Base-by-base conservation (phyloP, 2,329 filamentous ascomycete genomes). In the Pseudocercospora cruenta region DNA sequence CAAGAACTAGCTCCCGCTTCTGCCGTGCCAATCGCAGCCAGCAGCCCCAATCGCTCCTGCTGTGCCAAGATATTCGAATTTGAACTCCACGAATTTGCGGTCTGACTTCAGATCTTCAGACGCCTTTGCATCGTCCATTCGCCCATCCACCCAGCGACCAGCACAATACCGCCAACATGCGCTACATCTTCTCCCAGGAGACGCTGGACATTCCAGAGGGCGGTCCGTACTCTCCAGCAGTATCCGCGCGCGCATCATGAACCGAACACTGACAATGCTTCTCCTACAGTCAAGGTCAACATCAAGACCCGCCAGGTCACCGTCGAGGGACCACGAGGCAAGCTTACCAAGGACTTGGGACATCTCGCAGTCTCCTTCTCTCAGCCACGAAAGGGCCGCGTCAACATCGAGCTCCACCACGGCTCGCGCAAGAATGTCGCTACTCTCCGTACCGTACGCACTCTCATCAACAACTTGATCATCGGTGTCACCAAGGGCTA, bases 121-220 rank as follows among this genome's bases (percentile, higher is more conserved):
- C 55, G 55, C 31, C 55, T 28, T 31, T 19, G 55, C 55, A 58
- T 24, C 55, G 55, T 58, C 55, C 55, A 55, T 19, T 31, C 22
- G 51, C 26, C 49, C 51, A 55, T 39, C 16, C 66, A 51, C 62
- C 66, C 63, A 65, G 43, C 58, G 58, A 65, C 60, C 60, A 62
- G 57, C 53, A 54, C 26, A 28, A 49, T 47, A 36, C 60, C 69
- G 72, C 86, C 91, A 97, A 92, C 86, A 98, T 98, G 95, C 96
- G 92, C 88, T 98, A 97, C 92, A 97, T 99, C 87, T 93, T 97
- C 89, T 96, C 93, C 81, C 88, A 94, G 87, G 94, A 99, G 90
- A 87, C 88, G 85, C 88, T 99, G 86, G 88, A 90, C 80, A 93
- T 99, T 85, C 95, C 96, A 80, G 93, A 97, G 84, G 92, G 94